Evolutionary conservation across 129 eudicot species (phyloP), one percentile per base, ranked within the genome.

Genomic region (Flaveria robusta): DNA sequence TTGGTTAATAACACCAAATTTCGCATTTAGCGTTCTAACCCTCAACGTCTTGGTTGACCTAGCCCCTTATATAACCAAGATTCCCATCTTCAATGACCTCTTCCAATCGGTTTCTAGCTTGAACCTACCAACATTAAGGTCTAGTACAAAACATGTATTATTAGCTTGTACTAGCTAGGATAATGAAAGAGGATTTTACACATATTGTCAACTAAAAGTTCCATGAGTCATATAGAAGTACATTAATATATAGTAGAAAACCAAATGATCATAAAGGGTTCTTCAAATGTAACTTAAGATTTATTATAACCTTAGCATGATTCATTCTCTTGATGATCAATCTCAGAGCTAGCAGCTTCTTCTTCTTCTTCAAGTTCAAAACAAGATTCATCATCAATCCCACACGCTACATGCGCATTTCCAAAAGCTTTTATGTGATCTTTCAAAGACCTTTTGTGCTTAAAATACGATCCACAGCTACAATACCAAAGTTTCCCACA

Each of bases 401-500:
- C 91, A 87, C 43, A 83, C 10, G 96, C 89, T 16, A 85, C 82
- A 82, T 91, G 97, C 39, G 86, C 90, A 72, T 86, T 72, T 26
- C 97, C 97, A 87, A 92, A 92, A 15, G 97, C 92, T 76, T n/a
- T 92, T 52, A 92, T 83, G 68, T 92, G 97, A 66, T 92, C 96
- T 34, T 92, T 92, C 18, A 92, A 76, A 60, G 97, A 92, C 66
- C 97, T 92, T 45, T 89, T 92, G 81, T 92, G 97, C 83, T 92
- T 92, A 51, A 92, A 92, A 82, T 92, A 96, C 1, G 97, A 91
- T 9, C 97, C 96, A 49, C 97, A 91, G 58, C 82, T 83, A 68
- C 97, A 91, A 81, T 88, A 91, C 97, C 97, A 91, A 45, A 91
- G 87, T 75, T 89, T 91, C 41, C 97, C 97, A 80, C 97, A 91